Base-by-base conservation (phyloP, 371 early-diverging fungal genomes). In the Blyttiomyces sp. region DNA sequence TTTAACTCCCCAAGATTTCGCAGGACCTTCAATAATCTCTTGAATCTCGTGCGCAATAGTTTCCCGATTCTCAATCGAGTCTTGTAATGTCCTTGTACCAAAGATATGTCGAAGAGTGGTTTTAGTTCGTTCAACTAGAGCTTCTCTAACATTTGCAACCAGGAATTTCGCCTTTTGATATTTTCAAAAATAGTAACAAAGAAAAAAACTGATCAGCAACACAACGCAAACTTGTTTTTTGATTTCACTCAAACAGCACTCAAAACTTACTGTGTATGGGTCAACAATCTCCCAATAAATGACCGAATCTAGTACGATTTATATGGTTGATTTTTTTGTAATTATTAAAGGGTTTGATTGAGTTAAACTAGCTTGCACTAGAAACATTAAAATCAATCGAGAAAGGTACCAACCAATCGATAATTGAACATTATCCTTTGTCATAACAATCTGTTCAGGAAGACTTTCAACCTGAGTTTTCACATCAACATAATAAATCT, bases 401-500 rank as follows among this genome's bases (percentile, higher is more conserved):
- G n/a, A n/a, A n/a, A n/a, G n/a, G n/a, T n/a, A n/a, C n/a, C n/a
- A n/a, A n/a, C n/a, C n/a, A 39, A 61, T 61, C 24, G 21, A 7
- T 27, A 95, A 78, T 33, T 74, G 82, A 52, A 92, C 91, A 58
- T 94, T 93, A 73, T 93, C 93, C 66, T 89, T 89, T 59, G 95
- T 91, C 79, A 93, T 90, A 67, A 94, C 88, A 19, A 76, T 73
- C 71, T 95, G 92, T n/a, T 70, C 59, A 5, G 84, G 82, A 43
- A 95, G 87, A 44, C 83, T 74, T 16, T 80, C 77, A 46, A 61
- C 54, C 34, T 68, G 91, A 32, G 92, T 81, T 60, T 85, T 87
- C 63, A 91, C 81, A 64, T 91, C 88, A 17, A 91, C 84, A 23
- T 63, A 69, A n/a, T 54, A 48, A 28, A 92, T 62, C 2, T 48